Evolutionary conservation across 2,329 filamentous ascomycete genomes (phyloP).

Genomic region (Thielaviopsis ethacetica): DNA sequence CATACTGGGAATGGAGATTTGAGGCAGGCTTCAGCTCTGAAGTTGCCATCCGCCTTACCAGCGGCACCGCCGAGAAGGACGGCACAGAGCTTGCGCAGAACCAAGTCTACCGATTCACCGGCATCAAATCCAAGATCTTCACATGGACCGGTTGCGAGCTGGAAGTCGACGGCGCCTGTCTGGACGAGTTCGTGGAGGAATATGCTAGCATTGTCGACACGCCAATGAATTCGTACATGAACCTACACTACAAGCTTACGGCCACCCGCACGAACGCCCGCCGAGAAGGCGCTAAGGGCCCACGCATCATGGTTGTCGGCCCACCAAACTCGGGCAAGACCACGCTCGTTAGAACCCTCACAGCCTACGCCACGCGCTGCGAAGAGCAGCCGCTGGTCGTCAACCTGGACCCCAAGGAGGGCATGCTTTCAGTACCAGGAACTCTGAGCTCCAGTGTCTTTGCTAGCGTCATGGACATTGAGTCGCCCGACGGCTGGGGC

Average conservation of each 20-base stretch:
- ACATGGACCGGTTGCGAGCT: constrained; percentile 85
- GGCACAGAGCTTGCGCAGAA: constrained; percentile 80
- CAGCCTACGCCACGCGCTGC: constrained; percentile 61
- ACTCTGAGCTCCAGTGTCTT: constrained; percentile 78
- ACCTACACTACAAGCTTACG: constrained; percentile 77
- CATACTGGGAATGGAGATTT: constrained; percentile 65
- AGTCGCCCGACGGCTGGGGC: constrained; percentile 69
- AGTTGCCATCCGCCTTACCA: constrained; percentile 44
- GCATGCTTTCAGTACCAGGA: constrained; percentile 60
- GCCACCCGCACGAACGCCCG: constrained; percentile 48
- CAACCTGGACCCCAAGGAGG: constrained; percentile 71
- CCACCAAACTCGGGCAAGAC: constrained; percentile 71
- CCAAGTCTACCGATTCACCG: constrained; percentile 64
- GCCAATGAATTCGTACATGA: constrained; percentile 63
- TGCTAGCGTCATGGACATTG: constrained; percentile 69
- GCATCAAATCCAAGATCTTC: constrained; percentile 72
- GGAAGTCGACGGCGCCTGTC: constrained; percentile 50
- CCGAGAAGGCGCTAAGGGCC: constrained; percentile 37
- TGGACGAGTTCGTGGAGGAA: constrained; percentile 40
- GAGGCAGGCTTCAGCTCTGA: constrained; percentile 38
- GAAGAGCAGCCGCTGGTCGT: constrained; percentile 65
- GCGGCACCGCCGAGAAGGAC: constrained; percentile 81
- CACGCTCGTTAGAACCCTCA: constrained; percentile 58
- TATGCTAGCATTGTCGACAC: constrained; percentile 58
- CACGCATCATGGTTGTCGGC: constrained; percentile 72